Evolutionary conservation across 2,329 filamentous ascomycete species (phyloP).

Genomic region (Fonsecaea monophora): DNA sequence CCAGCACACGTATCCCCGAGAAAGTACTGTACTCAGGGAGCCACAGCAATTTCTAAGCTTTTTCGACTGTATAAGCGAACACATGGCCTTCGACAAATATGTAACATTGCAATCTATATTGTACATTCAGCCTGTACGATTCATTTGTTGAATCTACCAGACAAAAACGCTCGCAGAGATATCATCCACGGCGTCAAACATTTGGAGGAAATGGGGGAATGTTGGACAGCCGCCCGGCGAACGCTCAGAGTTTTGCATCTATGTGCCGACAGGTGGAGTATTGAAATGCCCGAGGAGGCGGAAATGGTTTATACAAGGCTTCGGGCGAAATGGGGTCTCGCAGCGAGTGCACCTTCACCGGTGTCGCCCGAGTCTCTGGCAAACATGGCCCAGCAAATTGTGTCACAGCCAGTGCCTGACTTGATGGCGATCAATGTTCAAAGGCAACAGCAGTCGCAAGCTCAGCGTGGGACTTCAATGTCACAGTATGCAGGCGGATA

Average conservation of each 20-base stretch:
- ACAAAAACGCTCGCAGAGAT: conserved; percentile 87
- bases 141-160: conserved; percentile 88
- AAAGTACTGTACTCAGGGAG: conserved; percentile 88
- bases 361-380: conserved; percentile 57
- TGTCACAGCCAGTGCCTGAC: conserved; percentile 34
- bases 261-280: conserved; percentile 85
- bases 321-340: conserved; percentile 75
- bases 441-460: conserved; percentile 41
- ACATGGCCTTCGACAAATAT: conserved; percentile 90
- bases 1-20: conserved; percentile 87
- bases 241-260: conserved; percentile 85
- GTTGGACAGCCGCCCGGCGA: conserved; percentile 87
- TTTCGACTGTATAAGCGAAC: conserved; percentile 91
- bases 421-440: conserved; percentile 36
- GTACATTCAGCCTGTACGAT: conserved; percentile 93
- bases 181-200: conserved; percentile 90
- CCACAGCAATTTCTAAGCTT: conserved; percentile 88
- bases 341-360: conserved; percentile 59
- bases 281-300: conserved; percentile 85
- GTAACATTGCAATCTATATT: conserved; percentile 96
- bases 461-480: conserved; percentile 30
- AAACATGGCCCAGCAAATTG: conserved; percentile 38
- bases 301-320: conserved; percentile 75
- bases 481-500: conserved; percentile 26
- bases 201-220: conserved; percentile 92